Percentiles rank a stretch among this genome's conserved stretches.
Conservation (phyloP, 768 basidiomycete species). For the Sporobolomyces roseus region DNA sequence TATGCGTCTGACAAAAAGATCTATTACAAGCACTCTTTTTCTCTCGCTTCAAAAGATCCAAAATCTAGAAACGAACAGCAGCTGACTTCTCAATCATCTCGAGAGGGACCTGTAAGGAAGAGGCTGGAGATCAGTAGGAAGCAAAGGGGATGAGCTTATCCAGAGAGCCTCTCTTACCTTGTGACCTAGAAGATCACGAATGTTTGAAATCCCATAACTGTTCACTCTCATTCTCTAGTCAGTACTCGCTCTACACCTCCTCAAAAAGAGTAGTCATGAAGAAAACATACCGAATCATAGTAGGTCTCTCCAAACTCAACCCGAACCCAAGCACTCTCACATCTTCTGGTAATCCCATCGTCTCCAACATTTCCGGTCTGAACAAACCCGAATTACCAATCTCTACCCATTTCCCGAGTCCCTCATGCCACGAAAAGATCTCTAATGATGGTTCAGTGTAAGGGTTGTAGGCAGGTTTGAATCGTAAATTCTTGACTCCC, state of each 20-base stretch:
- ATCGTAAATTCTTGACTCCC: conserved; percentile 86
- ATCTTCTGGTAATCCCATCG: conserved; percentile 96
- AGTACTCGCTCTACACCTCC: background rate
- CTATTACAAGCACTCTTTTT: too few relatives aligned
- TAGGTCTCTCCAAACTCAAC: conserved; percentile 85
- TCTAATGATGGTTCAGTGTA: conserved; percentile 98
- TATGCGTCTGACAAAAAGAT: too few relatives aligned
- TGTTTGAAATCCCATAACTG: conserved; percentile 97
- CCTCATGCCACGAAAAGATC: conserved; percentile 96
- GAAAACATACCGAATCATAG: conserved; percentile 84
- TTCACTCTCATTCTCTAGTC: background rate
- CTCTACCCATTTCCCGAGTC: conserved; percentile 91
- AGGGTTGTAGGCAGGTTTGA: conserved; percentile 98
- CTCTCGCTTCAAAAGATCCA: background rate
- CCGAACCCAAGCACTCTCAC: conserved; percentile 98
- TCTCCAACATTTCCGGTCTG: conserved; percentile 97
- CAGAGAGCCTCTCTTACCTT: conserved; percentile 62
- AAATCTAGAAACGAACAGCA: conserved; percentile 44
- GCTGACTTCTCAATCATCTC: conserved; percentile 44
- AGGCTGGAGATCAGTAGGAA: background rate
- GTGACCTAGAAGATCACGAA: conserved; percentile 92
- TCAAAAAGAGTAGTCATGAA: background rate
- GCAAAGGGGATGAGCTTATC: too few relatives aligned
- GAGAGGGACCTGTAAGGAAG: conserved; percentile 31
- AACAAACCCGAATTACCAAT: conserved; percentile 97